phyloP scores from a whole-genome alignment of 31 red algal genomes.

The Odonthalia washingtoniensis region DNA sequence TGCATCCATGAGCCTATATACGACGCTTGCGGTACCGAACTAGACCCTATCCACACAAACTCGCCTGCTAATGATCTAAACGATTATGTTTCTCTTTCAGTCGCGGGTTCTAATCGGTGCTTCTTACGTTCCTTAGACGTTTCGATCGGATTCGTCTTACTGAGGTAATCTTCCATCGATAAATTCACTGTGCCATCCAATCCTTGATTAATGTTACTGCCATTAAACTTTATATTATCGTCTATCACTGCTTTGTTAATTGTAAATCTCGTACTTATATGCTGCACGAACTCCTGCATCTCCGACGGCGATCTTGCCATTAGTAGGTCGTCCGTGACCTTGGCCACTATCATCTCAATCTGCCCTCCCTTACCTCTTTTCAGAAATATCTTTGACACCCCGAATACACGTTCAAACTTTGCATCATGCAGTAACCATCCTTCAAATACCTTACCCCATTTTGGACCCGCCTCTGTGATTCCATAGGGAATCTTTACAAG shows the following conservation, averaged over 20 bases:
- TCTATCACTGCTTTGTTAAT: background rate
- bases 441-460: conserved; percentile 20
- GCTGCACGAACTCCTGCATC: background rate
- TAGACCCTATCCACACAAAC: conserved; percentile 10
- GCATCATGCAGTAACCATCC: conserved; percentile 16
- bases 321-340: conserved; percentile 39
- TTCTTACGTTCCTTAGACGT: background rate
- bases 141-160: background rate
- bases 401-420: conserved; percentile 8
- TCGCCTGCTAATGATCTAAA: conserved; percentile 1
- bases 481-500: conserved; percentile 8
- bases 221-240: background rate
- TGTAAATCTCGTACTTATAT: background rate
- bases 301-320: background rate
- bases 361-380: conserved; percentile 2
- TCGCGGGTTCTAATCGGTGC: background rate
- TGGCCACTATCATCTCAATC: conserved; percentile 17
- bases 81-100: background rate
- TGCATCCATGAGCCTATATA: conserved; percentile 10
- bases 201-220: background rate
- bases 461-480: conserved; percentile 18
- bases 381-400: conserved; percentile 13
- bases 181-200: background rate
- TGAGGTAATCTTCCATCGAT: conserved; percentile 5
- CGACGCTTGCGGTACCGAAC: background rate